Percentiles rank a stretch among this genome's conserved stretches.
phyloP scores from a whole-genome alignment of 345 rosid species.

The Eucalyptus caleyi region DNA sequence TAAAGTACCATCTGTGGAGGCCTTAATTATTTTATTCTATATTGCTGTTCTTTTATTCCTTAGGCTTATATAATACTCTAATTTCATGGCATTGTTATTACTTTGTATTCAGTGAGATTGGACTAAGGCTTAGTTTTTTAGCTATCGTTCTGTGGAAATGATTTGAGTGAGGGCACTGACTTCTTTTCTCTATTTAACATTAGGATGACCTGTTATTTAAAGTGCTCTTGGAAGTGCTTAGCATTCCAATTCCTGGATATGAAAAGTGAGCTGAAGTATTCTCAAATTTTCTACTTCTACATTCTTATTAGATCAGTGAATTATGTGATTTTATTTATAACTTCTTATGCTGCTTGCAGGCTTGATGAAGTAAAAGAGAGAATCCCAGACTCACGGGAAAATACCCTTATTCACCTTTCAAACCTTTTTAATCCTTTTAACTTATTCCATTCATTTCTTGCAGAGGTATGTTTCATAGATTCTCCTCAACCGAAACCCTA shows the following conservation, averaged over 20 bases:
- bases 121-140: background rate
- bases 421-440: slow-evolving; percentile 47
- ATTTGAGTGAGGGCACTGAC: background rate
- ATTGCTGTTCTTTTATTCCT: background rate
- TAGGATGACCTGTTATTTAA: slow-evolving; percentile 79
- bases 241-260: slow-evolving; percentile 14
- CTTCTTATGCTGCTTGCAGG: slow-evolving; percentile 19
- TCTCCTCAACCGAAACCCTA: background rate
- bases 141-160: background rate
- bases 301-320: background rate
- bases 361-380: slow-evolving; percentile 7
- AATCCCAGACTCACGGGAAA: slow-evolving; percentile 15
- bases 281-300: background rate
- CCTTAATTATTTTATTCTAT: background rate
- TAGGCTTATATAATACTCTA: background rate
- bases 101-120: background rate
- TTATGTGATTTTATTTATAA: background rate
- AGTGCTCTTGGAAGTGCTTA: slow-evolving; percentile 59
- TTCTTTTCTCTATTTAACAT: slow-evolving; percentile 2
- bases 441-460: slow-evolving; percentile 64
- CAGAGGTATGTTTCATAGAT: slow-evolving; percentile 36
- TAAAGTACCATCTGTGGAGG: background rate
- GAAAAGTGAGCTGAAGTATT: slow-evolving; percentile 29
- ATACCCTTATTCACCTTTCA: slow-evolving; percentile 22
- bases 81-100: background rate